Conservation (phyloP, 2,329 filamentous ascomycete species). For the Beauveria asiatica region DNA sequence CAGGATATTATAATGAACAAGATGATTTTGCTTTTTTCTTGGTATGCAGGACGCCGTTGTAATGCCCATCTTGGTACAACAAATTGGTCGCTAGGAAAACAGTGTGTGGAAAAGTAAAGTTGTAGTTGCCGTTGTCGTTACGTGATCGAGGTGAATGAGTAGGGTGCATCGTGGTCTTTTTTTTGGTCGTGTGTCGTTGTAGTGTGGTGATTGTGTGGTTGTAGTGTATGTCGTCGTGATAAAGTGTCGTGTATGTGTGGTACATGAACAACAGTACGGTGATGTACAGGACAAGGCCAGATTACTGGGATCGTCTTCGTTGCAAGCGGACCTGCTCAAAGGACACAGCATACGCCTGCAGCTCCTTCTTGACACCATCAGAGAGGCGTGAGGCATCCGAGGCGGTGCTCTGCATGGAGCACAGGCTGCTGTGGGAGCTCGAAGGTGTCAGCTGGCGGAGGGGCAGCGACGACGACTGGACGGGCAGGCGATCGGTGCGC, state of each 20-base stretch:
- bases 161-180: neutral
- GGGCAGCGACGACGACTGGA: conserved; percentile 11
- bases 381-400: conserved; percentile 52
- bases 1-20: conserved; percentile 11
- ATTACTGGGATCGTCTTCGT: conserved; percentile 48
- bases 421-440: conserved; percentile 76
- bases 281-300: neutral
- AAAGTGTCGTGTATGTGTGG: conserved; percentile 16
- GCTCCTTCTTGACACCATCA: conserved; percentile 67
- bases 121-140: neutral
- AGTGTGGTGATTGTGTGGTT: conserved; percentile 14
- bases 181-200: conserved; percentile 12
- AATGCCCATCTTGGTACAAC: conserved; percentile 13
- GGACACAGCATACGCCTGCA: conserved; percentile 77
- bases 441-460: conserved; percentile 54
- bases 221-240: conserved; percentile 15
- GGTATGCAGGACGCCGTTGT: conserved; percentile 12
- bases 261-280: conserved; percentile 6
- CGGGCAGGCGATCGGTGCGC: conserved; percentile 13
- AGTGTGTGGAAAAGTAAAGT: neutral
- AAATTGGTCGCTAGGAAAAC: conserved; percentile 17
- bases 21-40: conserved; percentile 9
- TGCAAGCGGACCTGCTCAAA: conserved; percentile 72
- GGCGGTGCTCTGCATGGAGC: conserved; percentile 61
- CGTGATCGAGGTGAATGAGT: neutral